These are phyloP conservation scores for Pouteria glomerata DNA, from an alignment of 148 eudicot species.

Conservation along the genomic window DNA sequence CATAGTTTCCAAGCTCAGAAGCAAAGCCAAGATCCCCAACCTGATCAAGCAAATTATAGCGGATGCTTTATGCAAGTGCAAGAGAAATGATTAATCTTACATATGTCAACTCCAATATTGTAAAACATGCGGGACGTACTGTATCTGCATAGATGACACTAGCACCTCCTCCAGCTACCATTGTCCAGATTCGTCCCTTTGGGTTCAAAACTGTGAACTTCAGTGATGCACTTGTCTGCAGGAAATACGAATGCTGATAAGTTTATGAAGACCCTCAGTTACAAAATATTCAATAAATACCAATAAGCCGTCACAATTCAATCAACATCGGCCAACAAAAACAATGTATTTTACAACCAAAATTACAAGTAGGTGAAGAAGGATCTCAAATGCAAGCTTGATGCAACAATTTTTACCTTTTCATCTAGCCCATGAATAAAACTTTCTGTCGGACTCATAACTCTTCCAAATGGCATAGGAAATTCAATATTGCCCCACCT, in stretches of 20 bases:
- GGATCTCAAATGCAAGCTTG: not conserved
- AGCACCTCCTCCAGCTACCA: slow-evolving; percentile 87
- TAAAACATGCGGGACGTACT: slow-evolving; percentile 24
- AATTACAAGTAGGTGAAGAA: not conserved
- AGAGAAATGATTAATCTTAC: not conserved
- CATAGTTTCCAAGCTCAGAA: slow-evolving; percentile 69
- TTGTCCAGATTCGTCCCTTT: slow-evolving; percentile 73
- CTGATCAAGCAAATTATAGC: slow-evolving; percentile 18
- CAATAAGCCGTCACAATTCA: not conserved
- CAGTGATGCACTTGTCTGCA: slow-evolving; percentile 79
- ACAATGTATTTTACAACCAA: not conserved
- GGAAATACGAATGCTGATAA: not conserved
- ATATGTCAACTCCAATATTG: not conserved
- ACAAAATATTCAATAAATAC: not conserved
- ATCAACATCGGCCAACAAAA: not conserved
- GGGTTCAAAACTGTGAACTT: slow-evolving; percentile 74
- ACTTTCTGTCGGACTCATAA: slow-evolving; percentile 89
- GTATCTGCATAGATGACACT: slow-evolving; percentile 80
- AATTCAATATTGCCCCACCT: slow-evolving; percentile 93
- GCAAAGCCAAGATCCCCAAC: slow-evolving; percentile 82
- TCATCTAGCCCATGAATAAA: slow-evolving; percentile 92
- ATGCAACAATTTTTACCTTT: slow-evolving; percentile 47
- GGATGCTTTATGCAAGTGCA: slow-evolving; percentile 1
- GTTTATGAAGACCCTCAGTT: not conserved
- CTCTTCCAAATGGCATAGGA: slow-evolving; percentile 99